Evolutionary conservation across 1,284 basidiomycete genomes (phyloP).

Genomic region (Jaminaea rosea): DNA sequence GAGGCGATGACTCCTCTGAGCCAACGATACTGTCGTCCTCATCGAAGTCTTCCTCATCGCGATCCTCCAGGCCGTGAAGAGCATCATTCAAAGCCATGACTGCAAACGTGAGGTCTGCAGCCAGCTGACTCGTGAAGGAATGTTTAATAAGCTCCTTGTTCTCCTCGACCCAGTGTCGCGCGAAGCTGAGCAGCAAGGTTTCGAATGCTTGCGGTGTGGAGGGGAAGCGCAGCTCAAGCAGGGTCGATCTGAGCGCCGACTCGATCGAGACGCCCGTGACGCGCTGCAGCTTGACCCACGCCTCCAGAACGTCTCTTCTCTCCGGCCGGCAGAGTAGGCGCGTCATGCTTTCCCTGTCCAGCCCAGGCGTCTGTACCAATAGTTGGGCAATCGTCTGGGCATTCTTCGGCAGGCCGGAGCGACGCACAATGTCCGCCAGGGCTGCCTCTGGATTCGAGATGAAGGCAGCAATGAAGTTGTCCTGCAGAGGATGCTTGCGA

Average conservation of each 20-base stretch:
- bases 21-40: slow-evolving; percentile 1
- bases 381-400: slow-evolving; percentile 63
- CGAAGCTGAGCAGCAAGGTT: slow-evolving; percentile 59
- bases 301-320: slow-evolving; percentile 65
- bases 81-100: slow-evolving; percentile 72
- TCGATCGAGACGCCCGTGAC: slow-evolving; percentile 75
- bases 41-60: background rate
- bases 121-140: slow-evolving; percentile 46
- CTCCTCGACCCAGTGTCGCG: slow-evolving; percentile 77
- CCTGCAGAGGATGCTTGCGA: slow-evolving; percentile 25
- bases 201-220: slow-evolving; percentile 66
- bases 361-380: slow-evolving; percentile 71
- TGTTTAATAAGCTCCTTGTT: slow-evolving; percentile 52
- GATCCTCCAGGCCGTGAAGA: slow-evolving; percentile 16
- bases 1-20: slow-evolving; percentile 5
- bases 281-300: slow-evolving; percentile 77
- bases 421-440: slow-evolving; percentile 52
- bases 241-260: slow-evolving; percentile 74
- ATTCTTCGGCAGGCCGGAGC: slow-evolving; percentile 16
- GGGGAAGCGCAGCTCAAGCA: slow-evolving; percentile 63
- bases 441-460: slow-evolving; percentile 41
- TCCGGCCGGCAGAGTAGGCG: slow-evolving; percentile 61
- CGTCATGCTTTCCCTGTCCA: slow-evolving; percentile 75
- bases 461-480: slow-evolving; percentile 66
- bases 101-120: slow-evolving; percentile 61